phyloP scores from a whole-genome alignment of 495 filamentous ascomycete species.

The Massariosphaeria phaeospora region DNA sequence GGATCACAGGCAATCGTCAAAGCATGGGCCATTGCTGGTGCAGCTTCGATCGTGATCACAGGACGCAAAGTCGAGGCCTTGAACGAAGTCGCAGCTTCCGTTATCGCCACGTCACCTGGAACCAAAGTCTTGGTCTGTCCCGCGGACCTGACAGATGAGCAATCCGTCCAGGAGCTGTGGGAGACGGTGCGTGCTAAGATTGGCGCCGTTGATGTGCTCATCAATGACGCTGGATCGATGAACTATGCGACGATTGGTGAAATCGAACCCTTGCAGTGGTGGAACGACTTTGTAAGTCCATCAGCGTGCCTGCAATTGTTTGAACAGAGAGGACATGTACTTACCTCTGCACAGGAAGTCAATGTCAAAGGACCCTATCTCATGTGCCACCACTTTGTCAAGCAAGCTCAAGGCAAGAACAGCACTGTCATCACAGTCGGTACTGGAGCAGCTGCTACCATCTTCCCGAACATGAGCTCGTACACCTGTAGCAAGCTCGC shows the following conservation, averaged over 20 bases:
- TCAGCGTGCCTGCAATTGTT: neutral
- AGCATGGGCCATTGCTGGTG: slow-evolving; percentile 43
- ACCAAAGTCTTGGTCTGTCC: slow-evolving; percentile 37
- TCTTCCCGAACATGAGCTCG: slow-evolving; percentile 36
- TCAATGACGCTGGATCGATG: slow-evolving; percentile 19
- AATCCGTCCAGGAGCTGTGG: slow-evolving; percentile 37
- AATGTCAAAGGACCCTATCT: slow-evolving; percentile 46
- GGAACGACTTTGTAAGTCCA: slow-evolving; percentile 16
- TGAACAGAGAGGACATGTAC: neutral
- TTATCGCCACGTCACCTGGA: slow-evolving; percentile 8
- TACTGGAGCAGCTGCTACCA: slow-evolving; percentile 32
- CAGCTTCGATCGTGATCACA: slow-evolving; percentile 43
- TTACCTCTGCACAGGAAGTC: too few relatives aligned
- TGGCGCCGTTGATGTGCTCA: slow-evolving; percentile 21
- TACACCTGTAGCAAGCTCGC: slow-evolving; percentile 44
- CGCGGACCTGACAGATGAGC: slow-evolving; percentile 38
- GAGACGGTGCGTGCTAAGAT: slow-evolving; percentile 37
- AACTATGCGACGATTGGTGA: neutral
- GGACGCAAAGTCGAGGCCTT: slow-evolving; percentile 39
- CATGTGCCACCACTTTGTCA: slow-evolving; percentile 41
- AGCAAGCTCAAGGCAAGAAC: slow-evolving; percentile 24
- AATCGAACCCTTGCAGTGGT: neutral
- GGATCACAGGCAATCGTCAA: slow-evolving; percentile 39
- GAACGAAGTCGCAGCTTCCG: slow-evolving; percentile 32
- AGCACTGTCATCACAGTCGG: slow-evolving; percentile 43